Conservation (phyloP, 2,329 filamentous ascomycete genomes). For the Stemphylium vesicarium region DNA sequence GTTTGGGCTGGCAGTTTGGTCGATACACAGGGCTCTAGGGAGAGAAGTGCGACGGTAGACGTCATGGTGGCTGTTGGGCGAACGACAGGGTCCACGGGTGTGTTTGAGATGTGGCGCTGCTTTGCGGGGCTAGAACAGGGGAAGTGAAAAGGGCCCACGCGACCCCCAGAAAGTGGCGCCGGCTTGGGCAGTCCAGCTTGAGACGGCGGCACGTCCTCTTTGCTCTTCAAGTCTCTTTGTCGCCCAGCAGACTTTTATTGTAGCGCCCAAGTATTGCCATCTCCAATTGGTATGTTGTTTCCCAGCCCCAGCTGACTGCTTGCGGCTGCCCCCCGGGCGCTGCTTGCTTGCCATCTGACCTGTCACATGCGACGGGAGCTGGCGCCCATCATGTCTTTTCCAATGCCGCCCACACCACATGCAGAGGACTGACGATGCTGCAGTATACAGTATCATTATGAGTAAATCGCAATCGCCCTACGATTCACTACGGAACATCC, state of each 20-base stretch:
- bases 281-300: not conserved
- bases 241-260: not conserved
- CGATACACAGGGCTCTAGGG: not conserved
- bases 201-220: slow-evolving; percentile 4
- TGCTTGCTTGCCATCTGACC: not conserved
- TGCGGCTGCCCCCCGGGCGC: not conserved
- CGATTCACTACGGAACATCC: slow-evolving; percentile 62
- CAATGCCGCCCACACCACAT: not conserved
- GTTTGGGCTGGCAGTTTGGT: not conserved
- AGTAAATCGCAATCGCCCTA: slow-evolving; percentile 37
- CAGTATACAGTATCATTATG: slow-evolving; percentile 25
- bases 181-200: slow-evolving; percentile 2
- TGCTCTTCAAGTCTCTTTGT: not conserved
- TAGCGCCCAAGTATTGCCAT: not conserved
- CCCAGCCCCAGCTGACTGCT: not conserved
- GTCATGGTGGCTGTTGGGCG: slow-evolving; percentile 19
- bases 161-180: slow-evolving; percentile 15
- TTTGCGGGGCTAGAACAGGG: slow-evolving; percentile 22
- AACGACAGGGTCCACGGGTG: slow-evolving; percentile 8
- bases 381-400: slow-evolving; percentile 1
- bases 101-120: slow-evolving; percentile 9
- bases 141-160: slow-evolving; percentile 20
- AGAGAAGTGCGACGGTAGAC: slow-evolving; percentile 4
- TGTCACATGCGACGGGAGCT: slow-evolving; percentile 16
- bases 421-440: slow-evolving; percentile 7